Base-by-base conservation (phyloP, 2,329 filamentous ascomycete genomes). In the Aspergillus novofumigatus region DNA sequence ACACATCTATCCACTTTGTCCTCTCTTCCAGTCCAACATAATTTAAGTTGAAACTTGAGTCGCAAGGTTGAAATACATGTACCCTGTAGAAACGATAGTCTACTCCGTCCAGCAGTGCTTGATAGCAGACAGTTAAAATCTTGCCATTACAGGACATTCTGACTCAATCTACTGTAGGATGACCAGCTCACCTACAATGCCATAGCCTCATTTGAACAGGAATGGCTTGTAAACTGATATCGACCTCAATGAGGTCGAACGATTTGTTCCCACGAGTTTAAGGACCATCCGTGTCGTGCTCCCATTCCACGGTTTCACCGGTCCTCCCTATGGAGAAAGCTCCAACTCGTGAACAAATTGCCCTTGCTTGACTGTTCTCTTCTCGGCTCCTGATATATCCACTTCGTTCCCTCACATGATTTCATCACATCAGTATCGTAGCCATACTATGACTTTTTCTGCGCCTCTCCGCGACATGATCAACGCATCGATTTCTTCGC, bases 401-500 rank as follows among this genome's bases (percentile, higher is more conserved):
- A 38, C 32, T 38, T 32, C 32, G 6, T 38, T 38, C 5, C 14
- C 32, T 17, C 32, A 6, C 32, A 38, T 17, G 14, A 38, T 17
- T 17, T 38, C 32, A 17, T 17, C 32, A n/a, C 32, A 7, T 38
- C 5, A 38, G 32, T 38, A 38, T 38, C 32, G 32, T 17, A 14
- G 32, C 23, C 20, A 14, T 44, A 11, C 25, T 25, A 14, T 14
- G 2, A 11, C 23, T 9, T 28, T 44, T 52, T 50, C 49, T 35
- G n/a, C 49, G 26, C 51, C 11, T 47, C 45, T 44, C 8, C n/a
- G 21, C 41, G n/a, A 44, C 21, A 44, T 41, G 26, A 35, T 56
- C 47, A 61, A n/a, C 57, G 60, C 32, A 62, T 52, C 51, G 57
- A 38, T 53, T 61, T 55, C 48, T 59, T 65, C 42, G 51, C 41